These are phyloP conservation scores for Endothia cerciana DNA, from an alignment of 2,329 filamentous ascomycete genomes.

Conservation along the genomic window DNA sequence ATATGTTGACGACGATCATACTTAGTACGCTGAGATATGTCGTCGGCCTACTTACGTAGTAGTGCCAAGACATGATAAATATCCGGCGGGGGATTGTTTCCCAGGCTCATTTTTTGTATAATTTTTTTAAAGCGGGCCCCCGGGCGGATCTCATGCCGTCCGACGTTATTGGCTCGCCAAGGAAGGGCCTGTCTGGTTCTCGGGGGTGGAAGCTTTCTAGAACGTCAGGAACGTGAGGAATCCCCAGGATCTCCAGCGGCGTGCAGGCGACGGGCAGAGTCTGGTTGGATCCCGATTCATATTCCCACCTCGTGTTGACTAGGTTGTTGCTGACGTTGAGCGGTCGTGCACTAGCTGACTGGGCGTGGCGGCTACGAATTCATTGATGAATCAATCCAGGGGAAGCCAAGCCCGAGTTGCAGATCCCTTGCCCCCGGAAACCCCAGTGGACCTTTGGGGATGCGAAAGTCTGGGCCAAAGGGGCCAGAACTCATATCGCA, in stretches of 20 bases:
- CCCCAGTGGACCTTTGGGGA: background rate
- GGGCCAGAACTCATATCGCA: constrained; percentile 12
- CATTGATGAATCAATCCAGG: background rate
- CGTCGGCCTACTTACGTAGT: background rate
- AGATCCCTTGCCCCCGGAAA: background rate
- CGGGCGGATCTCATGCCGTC: background rate
- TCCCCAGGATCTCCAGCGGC: background rate
- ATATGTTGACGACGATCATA: background rate
- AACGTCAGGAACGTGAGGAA: constrained; percentile 7
- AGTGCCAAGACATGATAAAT: constrained; percentile 3
- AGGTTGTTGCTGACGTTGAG: constrained; percentile 13
- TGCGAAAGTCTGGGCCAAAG: constrained; percentile 9
- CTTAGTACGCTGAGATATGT: background rate
- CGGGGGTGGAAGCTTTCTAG: constrained; percentile 22
- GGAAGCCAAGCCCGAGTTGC: background rate
- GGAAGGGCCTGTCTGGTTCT: constrained; percentile 2
- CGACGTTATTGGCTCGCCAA: background rate
- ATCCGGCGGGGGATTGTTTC: background rate
- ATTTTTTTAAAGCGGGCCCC: constrained; percentile 8
- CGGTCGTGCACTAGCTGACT: constrained; percentile 2
- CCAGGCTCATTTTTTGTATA: background rate
- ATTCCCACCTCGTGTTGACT: constrained; percentile 1
- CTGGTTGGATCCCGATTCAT: background rate
- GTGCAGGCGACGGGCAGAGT: background rate
- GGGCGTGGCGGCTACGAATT: constrained; percentile 18